A percentile compares a stretch with the other conserved stretches of the same genome.
These are phyloP conservation scores for Pseudogymnoascus sp. DNA, from an alignment of 2,329 filamentous ascomycete species.

Conservation along the genomic window DNA sequence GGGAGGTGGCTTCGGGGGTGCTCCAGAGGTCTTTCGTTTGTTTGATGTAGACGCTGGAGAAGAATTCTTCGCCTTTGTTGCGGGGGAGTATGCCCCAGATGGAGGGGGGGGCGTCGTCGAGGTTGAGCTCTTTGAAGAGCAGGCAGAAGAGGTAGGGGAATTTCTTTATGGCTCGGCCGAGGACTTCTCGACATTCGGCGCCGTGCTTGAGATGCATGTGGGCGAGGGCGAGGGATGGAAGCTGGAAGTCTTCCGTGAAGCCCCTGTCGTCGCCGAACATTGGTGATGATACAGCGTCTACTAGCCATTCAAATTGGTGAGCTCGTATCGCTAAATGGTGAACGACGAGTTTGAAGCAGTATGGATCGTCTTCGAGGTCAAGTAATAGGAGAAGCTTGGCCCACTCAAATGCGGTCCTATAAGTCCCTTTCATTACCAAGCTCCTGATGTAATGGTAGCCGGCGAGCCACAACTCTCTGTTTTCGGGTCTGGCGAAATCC, in stretches of 20 bases:
- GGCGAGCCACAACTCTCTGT: slow-evolving; percentile 86
- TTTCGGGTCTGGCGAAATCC: slow-evolving; percentile 75
- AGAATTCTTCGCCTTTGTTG: slow-evolving; percentile 41
- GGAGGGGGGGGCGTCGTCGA: slow-evolving; percentile 66
- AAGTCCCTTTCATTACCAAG: slow-evolving; percentile 83
- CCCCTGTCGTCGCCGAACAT: slow-evolving; percentile 25
- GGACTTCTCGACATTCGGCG: slow-evolving; percentile 55
- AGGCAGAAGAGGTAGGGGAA: slow-evolving; percentile 81
- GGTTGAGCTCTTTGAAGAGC: slow-evolving; percentile 71
- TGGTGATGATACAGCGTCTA: slow-evolving; percentile 46
- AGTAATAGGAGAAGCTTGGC: slow-evolving; percentile 74
- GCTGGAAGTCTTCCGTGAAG: slow-evolving; percentile 37
- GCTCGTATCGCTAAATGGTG: slow-evolving; percentile 81
- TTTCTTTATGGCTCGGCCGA: slow-evolving; percentile 60
- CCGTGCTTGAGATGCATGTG: slow-evolving; percentile 63
- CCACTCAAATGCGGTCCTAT: slow-evolving; percentile 90
- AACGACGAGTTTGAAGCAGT: slow-evolving; percentile 71
- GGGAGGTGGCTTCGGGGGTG: slow-evolving; percentile 54
- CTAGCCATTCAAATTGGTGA: slow-evolving; percentile 66
- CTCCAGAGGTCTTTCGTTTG: slow-evolving; percentile 68
- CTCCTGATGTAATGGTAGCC: slow-evolving; percentile 84
- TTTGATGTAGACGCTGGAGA: slow-evolving; percentile 57
- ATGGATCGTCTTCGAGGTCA: slow-evolving; percentile 68
- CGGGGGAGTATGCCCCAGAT: slow-evolving; percentile 75
- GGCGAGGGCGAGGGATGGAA: slow-evolving; percentile 70